These are phyloP conservation scores for Amanita thiersii DNA, from an alignment of 768 basidiomycete species.

Conservation along the genomic window DNA sequence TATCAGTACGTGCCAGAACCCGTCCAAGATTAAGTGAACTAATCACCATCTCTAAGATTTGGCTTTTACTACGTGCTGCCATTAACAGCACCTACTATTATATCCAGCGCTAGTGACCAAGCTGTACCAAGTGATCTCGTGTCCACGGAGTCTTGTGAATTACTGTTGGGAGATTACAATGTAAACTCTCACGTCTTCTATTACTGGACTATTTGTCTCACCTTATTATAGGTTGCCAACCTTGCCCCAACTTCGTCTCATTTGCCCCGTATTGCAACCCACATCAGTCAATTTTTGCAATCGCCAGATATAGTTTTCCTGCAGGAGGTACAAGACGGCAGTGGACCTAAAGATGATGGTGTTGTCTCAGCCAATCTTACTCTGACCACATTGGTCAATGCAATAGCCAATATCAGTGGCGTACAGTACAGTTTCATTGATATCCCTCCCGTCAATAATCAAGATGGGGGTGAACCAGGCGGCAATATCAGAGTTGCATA, in stretches of 20 bases:
- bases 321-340: conserved; percentile 60
- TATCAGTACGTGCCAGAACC: conserved; percentile 33
- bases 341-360: conserved; percentile 44
- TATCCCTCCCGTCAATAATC: conserved; percentile 41
- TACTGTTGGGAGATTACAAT: conserved; percentile 58
- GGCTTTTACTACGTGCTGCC: conserved; percentile 55
- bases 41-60: conserved; percentile 20
- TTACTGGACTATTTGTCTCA: not conserved
- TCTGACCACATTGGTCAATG: conserved; percentile 36
- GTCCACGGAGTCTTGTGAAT: conserved; percentile 28
- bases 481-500: conserved; percentile 58
- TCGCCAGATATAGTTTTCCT: conserved; percentile 54
- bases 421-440: conserved; percentile 41
- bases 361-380: conserved; percentile 46
- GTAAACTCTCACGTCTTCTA: conserved; percentile 18
- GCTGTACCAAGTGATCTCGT: conserved; percentile 32
- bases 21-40: not conserved
- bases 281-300: conserved; percentile 40
- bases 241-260: conserved; percentile 41
- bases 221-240: conserved; percentile 40
- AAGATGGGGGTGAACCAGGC: conserved; percentile 55
- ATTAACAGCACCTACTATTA: conserved; percentile 41
- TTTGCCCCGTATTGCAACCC: conserved; percentile 39
- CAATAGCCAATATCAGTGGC: conserved; percentile 34
- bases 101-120: conserved; percentile 25